Base-by-base conservation (phyloP, 176 grass and related monocot genomes). In the Triticum turgidum region DNA sequence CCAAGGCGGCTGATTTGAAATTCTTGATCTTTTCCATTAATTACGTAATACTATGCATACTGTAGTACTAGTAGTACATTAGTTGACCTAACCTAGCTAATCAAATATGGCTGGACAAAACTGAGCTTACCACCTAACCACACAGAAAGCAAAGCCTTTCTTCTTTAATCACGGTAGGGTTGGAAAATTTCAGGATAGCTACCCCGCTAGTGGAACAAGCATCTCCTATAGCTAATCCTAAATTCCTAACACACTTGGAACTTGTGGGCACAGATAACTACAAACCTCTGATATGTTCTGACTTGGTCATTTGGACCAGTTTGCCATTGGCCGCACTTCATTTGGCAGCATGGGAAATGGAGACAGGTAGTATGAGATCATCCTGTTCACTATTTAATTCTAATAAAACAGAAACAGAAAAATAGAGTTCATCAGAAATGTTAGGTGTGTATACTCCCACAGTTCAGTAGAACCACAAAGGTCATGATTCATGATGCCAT, bases 1-100 rank as follows among this genome's bases (percentile, higher is more conserved):
- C 58, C n/a, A 84, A 62, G 27, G 25, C 10, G 67, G 61, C 13
- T 75, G 33, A 73, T 27, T 29, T 68, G 82, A 54, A 17, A 33
- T 4, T 49, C 64, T 42, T 70, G 22, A 29, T 22, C n/a, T 67
- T 54, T 54, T 84, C 47, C 11, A 15, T 62, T 37, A 32, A 35
- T 17, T 8, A 56, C 30, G 72, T 76, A 9, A 5, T 47, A 84
- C 62, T 33, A 44, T 37, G 58, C 17, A 32, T 10, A 20, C 7
- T 42, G 51, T 54, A 54, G 15, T 5, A 14, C 3, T 49, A 32
- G 44, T 5, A 18, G 15, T 54, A 33, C 63, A 85, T 81, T 82
- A 78, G 77, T 82, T 85, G 86, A 85, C 72, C 64, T 61, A 88
- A 65, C 82, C 32, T 25, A n/a, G 62, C 79, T 63, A 88, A 81